Evolutionary conservation across 768 basidiomycete species (phyloP), one percentile per base, ranked within the genome.

Genomic region (Zangia roseola): DNA sequence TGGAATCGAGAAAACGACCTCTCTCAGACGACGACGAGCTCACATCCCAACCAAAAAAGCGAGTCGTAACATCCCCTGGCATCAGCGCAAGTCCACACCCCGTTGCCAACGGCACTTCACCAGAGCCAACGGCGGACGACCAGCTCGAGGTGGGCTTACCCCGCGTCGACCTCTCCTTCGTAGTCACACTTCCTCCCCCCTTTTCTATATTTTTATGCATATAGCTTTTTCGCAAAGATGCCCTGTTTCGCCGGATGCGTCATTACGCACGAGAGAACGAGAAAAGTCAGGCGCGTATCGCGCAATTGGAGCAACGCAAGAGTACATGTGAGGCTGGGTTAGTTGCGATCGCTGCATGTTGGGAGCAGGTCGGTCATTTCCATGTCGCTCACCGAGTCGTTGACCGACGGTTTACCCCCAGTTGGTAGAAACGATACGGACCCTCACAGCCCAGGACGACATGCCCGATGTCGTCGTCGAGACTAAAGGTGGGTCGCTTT

Each of bases 151-250:
- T 84, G 72, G 66, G 64, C 55, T 47, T 40, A 61, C 49, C 52
- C 52, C 50, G 35, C 45, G 55, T 57, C 57, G 55, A 55, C 48
- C 24, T 53, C 50, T 55, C 45, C 41, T 55, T 49, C 45, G 41
- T 60, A 56, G 56, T 63, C 58, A 58, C 53, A 49, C 55, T 57
- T 40, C 43, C 52, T 52, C 47, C 33, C 26, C 37, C 35, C 28
- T 37, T 53, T 45, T 56, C 37, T 40, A 31, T 14, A 5, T 49
- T 44, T 46, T 58, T 38, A 14, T 53, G 28, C 47, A 38, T 43
- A 30, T 47, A 92, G 90, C 72, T 79, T n/a, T 92, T 90, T 66
- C 81, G 87, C 53, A 92, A 93, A 67, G 88, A 90, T 58, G 91
- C 91, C 36, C 83, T 93, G 42, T 92, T 82, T 67, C 78, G 91